phyloP scores from a whole-genome alignment of 768 basidiomycete species.

The Suillus variegatus region DNA sequence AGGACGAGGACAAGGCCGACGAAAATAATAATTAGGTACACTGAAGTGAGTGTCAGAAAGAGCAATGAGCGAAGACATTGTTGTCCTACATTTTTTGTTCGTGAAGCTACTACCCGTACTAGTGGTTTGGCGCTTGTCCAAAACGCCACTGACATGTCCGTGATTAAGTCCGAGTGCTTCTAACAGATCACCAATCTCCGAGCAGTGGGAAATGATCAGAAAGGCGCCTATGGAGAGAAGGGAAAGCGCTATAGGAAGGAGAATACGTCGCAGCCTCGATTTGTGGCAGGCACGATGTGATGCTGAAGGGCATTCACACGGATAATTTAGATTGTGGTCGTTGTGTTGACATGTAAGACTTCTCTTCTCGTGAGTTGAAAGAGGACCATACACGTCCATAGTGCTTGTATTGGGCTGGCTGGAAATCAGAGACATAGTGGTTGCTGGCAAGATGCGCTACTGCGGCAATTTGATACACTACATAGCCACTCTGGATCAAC shows the following conservation, averaged over 20 bases:
- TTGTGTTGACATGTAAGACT: slow-evolving; percentile 26
- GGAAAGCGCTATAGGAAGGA: slow-evolving; percentile 36
- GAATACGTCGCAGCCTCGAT: slow-evolving; percentile 31
- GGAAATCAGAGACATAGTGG: slow-evolving; percentile 27
- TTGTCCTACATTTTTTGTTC: slow-evolving; percentile 38
- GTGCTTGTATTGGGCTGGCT: slow-evolving; percentile 27
- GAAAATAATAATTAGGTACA: slow-evolving; percentile 65
- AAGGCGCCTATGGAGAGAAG: slow-evolving; percentile 34
- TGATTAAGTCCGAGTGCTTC: slow-evolving; percentile 27
- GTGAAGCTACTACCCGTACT: slow-evolving; percentile 35
- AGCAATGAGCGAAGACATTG: slow-evolving; percentile 16
- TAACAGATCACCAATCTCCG: slow-evolving; percentile 25
- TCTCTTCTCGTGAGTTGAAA: slow-evolving; percentile 15
- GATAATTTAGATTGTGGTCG: slow-evolving; percentile 13
- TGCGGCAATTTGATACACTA: neutral
- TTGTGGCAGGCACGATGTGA: slow-evolving; percentile 36
- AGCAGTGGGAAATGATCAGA: slow-evolving; percentile 32
- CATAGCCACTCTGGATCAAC: neutral
- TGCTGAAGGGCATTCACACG: slow-evolving; percentile 23
- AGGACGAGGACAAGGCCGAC: slow-evolving; percentile 61
- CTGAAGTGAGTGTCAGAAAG: slow-evolving; percentile 30
- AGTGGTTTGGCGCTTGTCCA: slow-evolving; percentile 29
- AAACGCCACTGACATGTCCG: slow-evolving; percentile 20
- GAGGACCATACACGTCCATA: slow-evolving; percentile 20
- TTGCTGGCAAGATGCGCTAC: slow-evolving; percentile 2